Evolutionary conservation across 768 basidiomycete species (phyloP).

Genomic region (Cubamyces sp.): DNA sequence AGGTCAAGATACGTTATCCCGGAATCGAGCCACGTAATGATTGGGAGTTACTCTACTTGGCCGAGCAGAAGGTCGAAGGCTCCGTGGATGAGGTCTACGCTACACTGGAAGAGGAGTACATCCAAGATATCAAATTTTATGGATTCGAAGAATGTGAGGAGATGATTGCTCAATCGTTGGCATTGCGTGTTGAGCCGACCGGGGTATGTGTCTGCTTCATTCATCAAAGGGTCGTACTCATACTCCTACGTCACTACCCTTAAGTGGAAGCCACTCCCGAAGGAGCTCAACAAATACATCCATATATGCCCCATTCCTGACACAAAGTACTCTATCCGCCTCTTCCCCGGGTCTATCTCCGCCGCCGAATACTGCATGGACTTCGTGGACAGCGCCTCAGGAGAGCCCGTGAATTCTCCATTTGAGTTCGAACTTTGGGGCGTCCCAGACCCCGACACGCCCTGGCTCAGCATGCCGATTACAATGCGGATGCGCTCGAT

Average conservation of each 20-base stretch:
- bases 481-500: not conserved
- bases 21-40: not conserved
- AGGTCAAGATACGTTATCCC: not conserved
- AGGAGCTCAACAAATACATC: not conserved
- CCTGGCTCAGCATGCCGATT: not conserved
- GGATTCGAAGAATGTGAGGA: not conserved
- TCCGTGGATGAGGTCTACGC: not conserved
- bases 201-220: not conserved
- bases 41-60: not conserved
- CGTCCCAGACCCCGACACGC: not conserved
- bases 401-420: not conserved
- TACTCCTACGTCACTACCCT: not conserved
- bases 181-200: not conserved
- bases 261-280: not conserved
- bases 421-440: slow-evolving; percentile 3
- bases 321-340: not conserved
- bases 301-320: not conserved
- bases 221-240: not conserved
- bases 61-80: not conserved
- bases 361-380: not conserved
- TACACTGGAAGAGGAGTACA: not conserved
- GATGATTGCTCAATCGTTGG: not conserved
- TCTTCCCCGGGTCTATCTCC: slow-evolving; percentile 4
- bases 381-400: not conserved
- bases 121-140: no score